Base-by-base conservation (phyloP, 2,329 filamentous ascomycete species). In the Ascocoryne sarcoides region DNA sequence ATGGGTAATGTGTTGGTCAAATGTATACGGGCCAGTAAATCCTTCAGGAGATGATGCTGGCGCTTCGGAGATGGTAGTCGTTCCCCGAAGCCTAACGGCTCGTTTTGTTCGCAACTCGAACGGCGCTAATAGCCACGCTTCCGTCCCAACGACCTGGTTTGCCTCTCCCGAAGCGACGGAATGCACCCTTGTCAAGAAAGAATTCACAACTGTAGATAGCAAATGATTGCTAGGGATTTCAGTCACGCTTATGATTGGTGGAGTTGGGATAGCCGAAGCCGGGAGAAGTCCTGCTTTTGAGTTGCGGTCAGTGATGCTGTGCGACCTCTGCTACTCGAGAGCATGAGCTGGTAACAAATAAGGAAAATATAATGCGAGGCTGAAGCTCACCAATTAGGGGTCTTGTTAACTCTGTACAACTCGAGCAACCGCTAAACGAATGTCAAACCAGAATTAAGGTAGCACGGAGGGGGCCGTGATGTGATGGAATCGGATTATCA, bases 141-240 rank as follows among this genome's bases (percentile, higher is more conserved):
- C 17, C 7, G 26, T 31, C 23, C 36, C 36, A 39, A 36, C 8
- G 39, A 35, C 36, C 32, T 7, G 36, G 23, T 36, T 20, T 26
- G 29, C 23, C 23, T 12, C 12, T 26, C 7, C 23, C 23, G 12
- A 12, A 12, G 12, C 12, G 7, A 12, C 23, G 23, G 7, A 12
- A 7, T 26, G 7, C 7, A 26, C 7, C 23, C 23, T 12, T 26
- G 23, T 12, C 12, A 12, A 12, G 7, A 26, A 26, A 7, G 23
- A 26, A 26, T 26, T 26, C 7, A 26, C 12, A n/a, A n/a, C n/a
- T n/a, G n/a, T n/a, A n/a, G 23, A 26, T 7, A 26, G 12, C 7
- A 26, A 26, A 7, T 26, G 23, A 7, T 26, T 12, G 23, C 7
- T 26, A 12, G 23, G 12, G 23, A 26, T 7, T 12, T 12, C 12